Conservation (phyloP, 129 eudicot species). For the Escallonia rubra region DNA sequence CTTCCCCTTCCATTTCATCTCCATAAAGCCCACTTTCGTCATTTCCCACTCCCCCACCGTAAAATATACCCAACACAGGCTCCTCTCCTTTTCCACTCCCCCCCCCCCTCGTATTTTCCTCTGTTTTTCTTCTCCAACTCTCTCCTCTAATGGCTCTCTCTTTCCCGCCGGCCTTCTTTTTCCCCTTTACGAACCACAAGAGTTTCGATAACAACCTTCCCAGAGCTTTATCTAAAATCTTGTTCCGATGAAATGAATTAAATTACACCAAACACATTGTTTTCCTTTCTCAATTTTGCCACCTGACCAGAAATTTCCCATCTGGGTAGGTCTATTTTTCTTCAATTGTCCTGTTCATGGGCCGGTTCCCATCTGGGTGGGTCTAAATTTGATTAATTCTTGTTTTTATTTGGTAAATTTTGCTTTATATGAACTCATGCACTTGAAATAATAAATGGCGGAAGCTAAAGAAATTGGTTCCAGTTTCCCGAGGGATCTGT, state of each 20-base stretch:
- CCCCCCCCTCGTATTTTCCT: not conserved
- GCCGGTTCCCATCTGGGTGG: not conserved
- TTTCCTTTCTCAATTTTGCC: not conserved
- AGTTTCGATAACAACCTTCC: not conserved
- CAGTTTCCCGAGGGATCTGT: conserved; percentile 20
- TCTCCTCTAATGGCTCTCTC: not conserved
- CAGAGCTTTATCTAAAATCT: not conserved
- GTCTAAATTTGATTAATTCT: too few relatives aligned
- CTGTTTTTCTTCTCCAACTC: conserved; percentile 13
- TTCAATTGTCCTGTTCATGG: not conserved
- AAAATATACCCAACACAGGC: not conserved
- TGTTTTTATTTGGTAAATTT: not conserved
- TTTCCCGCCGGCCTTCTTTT: not conserved
- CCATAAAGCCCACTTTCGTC: conserved; percentile 21
- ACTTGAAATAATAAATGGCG: conserved; percentile 18
- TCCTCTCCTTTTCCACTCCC: conserved; percentile 1
- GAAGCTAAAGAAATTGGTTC: conserved; percentile 11
- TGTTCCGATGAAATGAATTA: not conserved
- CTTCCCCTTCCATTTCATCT: not conserved
- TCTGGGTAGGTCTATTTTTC: not conserved
- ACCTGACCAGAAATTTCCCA: not conserved
- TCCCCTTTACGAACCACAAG: not conserved
- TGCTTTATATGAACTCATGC: not conserved
- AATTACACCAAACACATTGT: not conserved
- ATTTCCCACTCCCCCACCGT: conserved; percentile 1